Evolutionary conservation across 345 rosid genomes (phyloP).

Genomic region (Eucalyptus grandis): DNA sequence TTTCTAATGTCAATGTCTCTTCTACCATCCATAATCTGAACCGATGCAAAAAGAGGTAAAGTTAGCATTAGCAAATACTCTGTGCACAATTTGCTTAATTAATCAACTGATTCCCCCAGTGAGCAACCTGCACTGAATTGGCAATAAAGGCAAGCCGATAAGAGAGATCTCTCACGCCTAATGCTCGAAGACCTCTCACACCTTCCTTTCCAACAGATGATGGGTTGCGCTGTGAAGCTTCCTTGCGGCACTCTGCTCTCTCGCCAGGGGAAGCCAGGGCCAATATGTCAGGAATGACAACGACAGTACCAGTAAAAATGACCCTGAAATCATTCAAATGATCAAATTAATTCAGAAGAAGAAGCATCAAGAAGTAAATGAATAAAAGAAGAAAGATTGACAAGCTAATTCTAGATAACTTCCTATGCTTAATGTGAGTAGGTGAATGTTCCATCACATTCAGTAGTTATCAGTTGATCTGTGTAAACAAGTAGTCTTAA

Average conservation of each 20-base stretch:
- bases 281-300: conserved; percentile 86
- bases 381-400: neutral
- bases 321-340: conserved; percentile 39
- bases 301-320: conserved; percentile 81
- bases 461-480: neutral
- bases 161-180: conserved; percentile 94
- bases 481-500: neutral
- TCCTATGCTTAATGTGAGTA: neutral
- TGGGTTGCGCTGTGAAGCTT: conserved; percentile 53
- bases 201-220: conserved; percentile 67
- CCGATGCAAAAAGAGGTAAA: neutral
- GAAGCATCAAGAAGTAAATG: neutral
- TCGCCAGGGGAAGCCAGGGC: conserved; percentile 95
- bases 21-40: conserved; percentile 79
- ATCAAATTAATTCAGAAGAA: neutral
- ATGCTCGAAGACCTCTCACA: conserved; percentile 69
- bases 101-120: neutral
- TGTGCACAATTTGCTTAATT: neutral
- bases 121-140: conserved; percentile 86
- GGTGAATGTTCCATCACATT: neutral
- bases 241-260: conserved; percentile 79
- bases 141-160: conserved; percentile 92
- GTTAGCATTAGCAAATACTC: neutral
- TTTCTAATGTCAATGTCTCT: conserved; percentile 71
- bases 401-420: neutral